These are phyloP conservation scores for Cenococcum geophilum DNA, from an alignment of 495 filamentous ascomycete genomes.

Conservation along the genomic window DNA sequence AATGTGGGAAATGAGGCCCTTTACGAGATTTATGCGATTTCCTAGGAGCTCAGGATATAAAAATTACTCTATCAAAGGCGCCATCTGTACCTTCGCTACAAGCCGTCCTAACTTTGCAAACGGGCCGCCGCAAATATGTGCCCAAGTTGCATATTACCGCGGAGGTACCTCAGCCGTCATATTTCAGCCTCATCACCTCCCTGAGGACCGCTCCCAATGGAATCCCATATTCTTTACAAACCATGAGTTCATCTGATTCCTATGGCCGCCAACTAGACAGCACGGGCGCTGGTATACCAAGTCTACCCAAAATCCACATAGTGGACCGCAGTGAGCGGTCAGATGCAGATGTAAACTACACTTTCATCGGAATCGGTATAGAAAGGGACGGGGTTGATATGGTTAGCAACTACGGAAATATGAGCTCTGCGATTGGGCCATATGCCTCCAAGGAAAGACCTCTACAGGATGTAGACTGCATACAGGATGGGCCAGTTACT, in stretches of 20 bases:
- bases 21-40: background rate
- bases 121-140: conserved; percentile 3
- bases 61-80: conserved; percentile 7
- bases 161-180: conserved; percentile 68
- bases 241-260: conserved; percentile 63
- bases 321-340: conserved; percentile 44
- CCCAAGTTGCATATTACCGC: conserved; percentile 64
- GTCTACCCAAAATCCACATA: conserved; percentile 65
- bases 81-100: background rate
- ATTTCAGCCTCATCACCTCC: conserved; percentile 50
- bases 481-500: conserved; percentile 32
- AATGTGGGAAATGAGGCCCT: background rate
- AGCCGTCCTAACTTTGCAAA: background rate
- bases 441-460: conserved; percentile 55
- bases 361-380: conserved; percentile 63
- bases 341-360: conserved; percentile 64
- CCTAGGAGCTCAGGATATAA: background rate
- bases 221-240: conserved; percentile 50
- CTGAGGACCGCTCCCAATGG: conserved; percentile 48
- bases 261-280: conserved; percentile 66
- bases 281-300: conserved; percentile 63
- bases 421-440: conserved; percentile 61
- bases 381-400: conserved; percentile 53
- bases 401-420: conserved; percentile 69
- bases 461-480: conserved; percentile 27